Base-by-base conservation (phyloP, 352 stramenopile genomes). In the Pythium folliculosum region DNA sequence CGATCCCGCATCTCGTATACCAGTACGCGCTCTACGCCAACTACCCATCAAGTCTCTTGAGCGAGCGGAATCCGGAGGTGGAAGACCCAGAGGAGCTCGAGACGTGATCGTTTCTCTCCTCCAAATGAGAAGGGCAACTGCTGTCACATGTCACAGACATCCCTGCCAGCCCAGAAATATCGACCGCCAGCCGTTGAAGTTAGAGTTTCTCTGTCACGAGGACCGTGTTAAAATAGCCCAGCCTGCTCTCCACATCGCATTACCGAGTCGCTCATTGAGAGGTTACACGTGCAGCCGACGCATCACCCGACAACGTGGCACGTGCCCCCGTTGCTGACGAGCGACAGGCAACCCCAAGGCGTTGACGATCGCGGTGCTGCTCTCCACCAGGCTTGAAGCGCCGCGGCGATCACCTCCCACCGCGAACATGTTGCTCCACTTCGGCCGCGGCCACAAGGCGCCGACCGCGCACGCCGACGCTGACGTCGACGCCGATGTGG, bases 1-100 rank as follows among this genome's bases (percentile, higher is more conserved):
- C 81, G 22, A 98, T 98, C 64, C 94, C 96, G 16, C 88, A 98
- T 75, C 82, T 99, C 21, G 91, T 98, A 49, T 99, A 99, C 75
- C 95, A 98, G 67, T 99, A 98, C 69, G 88, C 85, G 12, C 77
- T 97, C 8, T 99, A 87, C 69, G 81, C 87, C 56, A 99, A 98
- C 77, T 98, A 97, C 54, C 59, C 76, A n/a, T 94, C 88, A 0
- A 40, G 63, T 23, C 67, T 70, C n/a, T 77, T 98, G 21, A 67
- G 73, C 21, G 47, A 64, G 13, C 22, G 58, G 44, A 97, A 97
- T 50, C 84, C 86, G 0, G 91, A 97, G 63, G 77, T 97, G 23
- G 70, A 80, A 9, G 60, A 77, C 30, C 35, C 23, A 19, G 56
- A 54, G 22, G 61, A 56, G 27, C 35, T 32, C 45, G 52, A 61